phyloP scores from a whole-genome alignment of 768 basidiomycete genomes.

The Hypholoma sublateritium region DNA sequence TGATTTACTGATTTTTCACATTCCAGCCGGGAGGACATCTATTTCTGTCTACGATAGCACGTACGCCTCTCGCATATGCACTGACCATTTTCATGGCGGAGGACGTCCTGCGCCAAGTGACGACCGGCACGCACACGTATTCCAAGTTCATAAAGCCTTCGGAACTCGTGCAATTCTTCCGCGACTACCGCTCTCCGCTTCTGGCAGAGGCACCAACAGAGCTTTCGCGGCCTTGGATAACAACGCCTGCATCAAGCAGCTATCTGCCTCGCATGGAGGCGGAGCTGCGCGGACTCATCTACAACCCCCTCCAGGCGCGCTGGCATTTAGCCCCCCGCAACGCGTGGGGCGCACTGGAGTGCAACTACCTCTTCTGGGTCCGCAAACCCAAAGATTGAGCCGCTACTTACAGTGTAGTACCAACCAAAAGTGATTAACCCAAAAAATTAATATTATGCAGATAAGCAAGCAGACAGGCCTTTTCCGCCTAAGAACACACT shows the following conservation, averaged over 20 bases:
- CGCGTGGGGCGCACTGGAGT: slow-evolving; percentile 52
- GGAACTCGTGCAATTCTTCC: slow-evolving; percentile 85
- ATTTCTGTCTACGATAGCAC: slow-evolving; percentile 92
- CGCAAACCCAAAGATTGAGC: slow-evolving; percentile 50
- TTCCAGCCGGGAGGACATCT: slow-evolving; percentile 91
- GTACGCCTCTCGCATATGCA: slow-evolving; percentile 53
- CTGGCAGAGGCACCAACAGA: background rate
- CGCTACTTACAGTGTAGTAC: background rate
- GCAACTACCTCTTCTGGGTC: slow-evolving; percentile 90
- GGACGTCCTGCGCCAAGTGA: slow-evolving; percentile 74
- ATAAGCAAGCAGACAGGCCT: slow-evolving; percentile 5
- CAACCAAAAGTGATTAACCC: background rate
- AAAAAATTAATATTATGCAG: slow-evolving; percentile 2
- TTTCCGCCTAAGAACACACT: background rate
- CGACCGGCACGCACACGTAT: slow-evolving; percentile 88
- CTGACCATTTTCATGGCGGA: slow-evolving; percentile 72
- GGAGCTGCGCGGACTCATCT: slow-evolving; percentile 78
- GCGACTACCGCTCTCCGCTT: slow-evolving; percentile 42
- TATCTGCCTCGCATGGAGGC: slow-evolving; percentile 65
- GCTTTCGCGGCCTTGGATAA: slow-evolving; percentile 55
- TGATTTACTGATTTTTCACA: background rate
- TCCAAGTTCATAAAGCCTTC: slow-evolving; percentile 86
- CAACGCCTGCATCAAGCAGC: slow-evolving; percentile 41
- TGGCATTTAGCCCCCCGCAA: slow-evolving; percentile 71
- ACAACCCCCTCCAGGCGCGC: slow-evolving; percentile 65